Evolutionary conservation across 2,329 filamentous ascomycete species (phyloP), one percentile per base, ranked within the genome.

Genomic region (Talaromyces verruculosus): DNA sequence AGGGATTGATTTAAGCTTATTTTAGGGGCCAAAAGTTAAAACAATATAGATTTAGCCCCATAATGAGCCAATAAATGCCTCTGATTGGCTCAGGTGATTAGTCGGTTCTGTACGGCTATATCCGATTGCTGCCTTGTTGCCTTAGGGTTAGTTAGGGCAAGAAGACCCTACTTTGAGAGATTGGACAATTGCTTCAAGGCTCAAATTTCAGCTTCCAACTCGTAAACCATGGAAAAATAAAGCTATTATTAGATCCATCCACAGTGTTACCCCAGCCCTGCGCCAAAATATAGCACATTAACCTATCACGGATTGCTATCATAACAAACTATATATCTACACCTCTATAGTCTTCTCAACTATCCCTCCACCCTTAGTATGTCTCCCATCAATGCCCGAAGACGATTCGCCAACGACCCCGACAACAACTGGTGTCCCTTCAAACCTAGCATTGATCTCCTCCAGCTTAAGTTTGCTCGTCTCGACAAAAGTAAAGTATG

Each of bases 391-490:
- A 19, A 43, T n/a, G 39, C 17, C 39, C 39, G 39, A 43, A n/a
- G 39, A 43, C 39, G 17, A 43, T n/a, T 43, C 39, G 39, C n/a
- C 39, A 43, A 43, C 39, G 5, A 43, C 17, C 5, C 39, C 39
- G 6, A 17, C 39, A 43, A 43, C 15, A 19, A 43, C 39, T 43
- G n/a, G 39, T 43, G 39, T 19, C 39, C 6, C n/a, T 43, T 19
- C 39, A 43, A 43, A 43, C 39, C 39, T 43, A 17, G 39, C 39
- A 8, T 43, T 43, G 39, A 43, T 43, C 47, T 69, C 68, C 60
- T 70, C 67, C 59, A 70, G 43, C 41, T 66, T 67, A 15, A 67
- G 61, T 28, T 58, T 59, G 6, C 57, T 64, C 13, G 67, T 68
- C 58, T 68, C 67, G 8, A 66, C 35, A 28, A 17, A 61, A 8